These are phyloP conservation scores for Pseudopithomyces maydicus DNA, from an alignment of 2,329 filamentous ascomycete species.

Conservation along the genomic window DNA sequence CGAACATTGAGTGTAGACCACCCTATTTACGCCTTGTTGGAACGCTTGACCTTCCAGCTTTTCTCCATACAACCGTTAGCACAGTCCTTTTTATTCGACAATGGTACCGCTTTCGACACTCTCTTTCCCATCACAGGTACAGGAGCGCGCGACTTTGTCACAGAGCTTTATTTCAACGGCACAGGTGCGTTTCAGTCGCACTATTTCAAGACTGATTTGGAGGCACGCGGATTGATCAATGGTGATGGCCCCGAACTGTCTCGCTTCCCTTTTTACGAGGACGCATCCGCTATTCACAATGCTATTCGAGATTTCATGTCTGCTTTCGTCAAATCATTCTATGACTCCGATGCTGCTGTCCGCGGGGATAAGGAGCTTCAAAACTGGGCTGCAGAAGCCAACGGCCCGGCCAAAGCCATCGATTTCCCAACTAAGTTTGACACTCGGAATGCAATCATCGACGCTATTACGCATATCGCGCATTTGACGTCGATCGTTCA, in stretches of 20 bases:
- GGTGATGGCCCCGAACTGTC: slow-evolving; percentile 44
- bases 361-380: slow-evolving; percentile 49
- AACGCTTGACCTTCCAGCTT: slow-evolving; percentile 17
- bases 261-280: slow-evolving; percentile 53
- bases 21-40: slow-evolving; percentile 47
- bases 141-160: slow-evolving; percentile 34
- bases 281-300: slow-evolving; percentile 45
- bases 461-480: slow-evolving; percentile 7
- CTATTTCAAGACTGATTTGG: slow-evolving; percentile 49
- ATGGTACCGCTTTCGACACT: slow-evolving; percentile 38
- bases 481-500: slow-evolving; percentile 3
- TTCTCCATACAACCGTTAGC: slow-evolving; percentile 29
- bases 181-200: slow-evolving; percentile 43
- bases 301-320: slow-evolving; percentile 48
- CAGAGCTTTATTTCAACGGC: slow-evolving; percentile 15
- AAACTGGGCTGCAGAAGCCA: slow-evolving; percentile 45
- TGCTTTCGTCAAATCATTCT: slow-evolving; percentile 53
- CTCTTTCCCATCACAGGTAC: slow-evolving; percentile 39
- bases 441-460: background rate
- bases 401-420: slow-evolving; percentile 4
- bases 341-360: slow-evolving; percentile 41
- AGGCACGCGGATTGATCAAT: slow-evolving; percentile 49
- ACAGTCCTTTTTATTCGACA: slow-evolving; percentile 29
- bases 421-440: slow-evolving; percentile 6
- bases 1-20: slow-evolving; percentile 54